Evolutionary conservation across 1,284 basidiomycete species (phyloP).

Genomic region (Athelia psychrophila): DNA sequence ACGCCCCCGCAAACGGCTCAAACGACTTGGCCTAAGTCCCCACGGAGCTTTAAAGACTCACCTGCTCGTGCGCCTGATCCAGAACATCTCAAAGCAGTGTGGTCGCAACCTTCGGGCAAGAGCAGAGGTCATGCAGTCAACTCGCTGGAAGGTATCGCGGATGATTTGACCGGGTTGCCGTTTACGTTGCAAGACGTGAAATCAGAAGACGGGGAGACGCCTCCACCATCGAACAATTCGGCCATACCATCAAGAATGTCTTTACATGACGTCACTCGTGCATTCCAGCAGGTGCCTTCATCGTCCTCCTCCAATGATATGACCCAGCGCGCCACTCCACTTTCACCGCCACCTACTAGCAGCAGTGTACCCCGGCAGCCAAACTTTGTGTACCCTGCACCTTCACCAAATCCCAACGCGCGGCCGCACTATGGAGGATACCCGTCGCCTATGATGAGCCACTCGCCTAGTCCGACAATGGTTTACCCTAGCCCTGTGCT

Average conservation of each 20-base stretch:
- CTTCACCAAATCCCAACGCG: constrained; percentile 38
- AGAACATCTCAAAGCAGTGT: constrained; percentile 78
- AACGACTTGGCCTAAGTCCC: constrained; percentile 61
- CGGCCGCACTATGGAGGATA: constrained; percentile 58
- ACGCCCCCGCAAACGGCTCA: constrained; percentile 44
- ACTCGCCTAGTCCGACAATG: constrained; percentile 58
- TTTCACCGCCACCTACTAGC: constrained; percentile 46
- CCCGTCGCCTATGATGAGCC: constrained; percentile 64
- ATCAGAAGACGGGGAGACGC: constrained; percentile 76
- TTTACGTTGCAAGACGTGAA: constrained; percentile 79
- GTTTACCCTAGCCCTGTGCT: constrained; percentile 70
- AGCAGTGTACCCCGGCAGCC: constrained; percentile 44
- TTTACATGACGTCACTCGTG: constrained; percentile 73
- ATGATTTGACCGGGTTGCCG: constrained; percentile 71
- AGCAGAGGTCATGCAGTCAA: constrained; percentile 63
- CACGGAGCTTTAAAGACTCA: constrained; percentile 62
- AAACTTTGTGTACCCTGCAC: constrained; percentile 29
- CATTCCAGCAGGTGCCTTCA: constrained; percentile 81
- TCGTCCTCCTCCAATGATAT: constrained; percentile 40
- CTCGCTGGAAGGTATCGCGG: constrained; percentile 74
- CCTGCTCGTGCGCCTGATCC: constrained; percentile 67
- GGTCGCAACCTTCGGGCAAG: constrained; percentile 76
- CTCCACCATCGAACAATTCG: constrained; percentile 60
- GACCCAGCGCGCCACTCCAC: constrained; percentile 38
- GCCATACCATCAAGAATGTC: constrained; percentile 70